These are phyloP conservation scores for Collybiopsis confluens DNA, from an alignment of 768 basidiomycete genomes.

Conservation along the genomic window DNA sequence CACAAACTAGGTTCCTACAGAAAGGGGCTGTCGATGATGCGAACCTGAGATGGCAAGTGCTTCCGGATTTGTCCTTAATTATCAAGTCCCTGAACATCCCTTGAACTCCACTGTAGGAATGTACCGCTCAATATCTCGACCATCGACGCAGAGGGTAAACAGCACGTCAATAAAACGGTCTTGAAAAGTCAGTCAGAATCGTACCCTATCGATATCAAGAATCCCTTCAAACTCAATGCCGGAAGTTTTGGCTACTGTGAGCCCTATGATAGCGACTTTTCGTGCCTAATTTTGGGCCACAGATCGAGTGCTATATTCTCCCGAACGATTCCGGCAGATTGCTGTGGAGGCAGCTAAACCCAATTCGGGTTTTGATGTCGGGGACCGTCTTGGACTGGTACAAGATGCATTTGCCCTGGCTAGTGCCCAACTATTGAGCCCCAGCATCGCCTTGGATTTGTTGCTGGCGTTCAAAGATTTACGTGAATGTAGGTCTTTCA, in stretches of 20 bases:
- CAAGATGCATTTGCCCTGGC: constrained; percentile 79
- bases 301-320: constrained; percentile 86
- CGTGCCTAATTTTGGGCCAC: neutral
- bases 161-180: constrained; percentile 56
- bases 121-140: constrained; percentile 76
- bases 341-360: constrained; percentile 73
- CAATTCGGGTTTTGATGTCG: constrained; percentile 64
- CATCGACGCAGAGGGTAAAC: constrained; percentile 53
- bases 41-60: constrained; percentile 80
- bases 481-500: constrained; percentile 57
- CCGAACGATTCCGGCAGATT: constrained; percentile 73
- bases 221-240: constrained; percentile 86
- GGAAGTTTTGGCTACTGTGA: constrained; percentile 85
- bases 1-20: constrained; percentile 91
- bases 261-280: constrained; percentile 22
- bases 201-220: constrained; percentile 68
- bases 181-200: constrained; percentile 65
- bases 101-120: constrained; percentile 45
- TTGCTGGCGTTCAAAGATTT: constrained; percentile 70
- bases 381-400: constrained; percentile 87
- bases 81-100: neutral
- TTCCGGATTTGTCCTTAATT: too few relatives aligned
- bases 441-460: constrained; percentile 51
- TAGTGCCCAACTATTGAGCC: constrained; percentile 71
- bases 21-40: constrained; percentile 82